Evolutionary conservation across 2,329 filamentous ascomycete genomes (phyloP).

Genomic region (Cryphonectria nitschkei): DNA sequence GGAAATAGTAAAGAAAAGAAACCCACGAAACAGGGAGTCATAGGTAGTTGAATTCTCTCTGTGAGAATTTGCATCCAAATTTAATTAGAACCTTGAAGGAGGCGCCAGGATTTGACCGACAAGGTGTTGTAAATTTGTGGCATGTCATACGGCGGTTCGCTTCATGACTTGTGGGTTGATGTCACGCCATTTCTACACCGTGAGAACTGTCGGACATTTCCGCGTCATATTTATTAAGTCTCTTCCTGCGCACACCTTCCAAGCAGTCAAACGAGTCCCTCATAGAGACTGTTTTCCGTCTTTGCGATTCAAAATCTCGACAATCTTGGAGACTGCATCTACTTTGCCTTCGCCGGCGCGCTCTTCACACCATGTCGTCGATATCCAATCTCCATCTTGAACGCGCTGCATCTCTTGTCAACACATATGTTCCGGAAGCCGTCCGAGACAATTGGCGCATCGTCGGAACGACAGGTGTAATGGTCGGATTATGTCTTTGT

Average conservation of each 20-base stretch:
- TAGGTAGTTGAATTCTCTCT: neutral
- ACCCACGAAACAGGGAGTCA: neutral
- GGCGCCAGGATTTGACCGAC: neutral
- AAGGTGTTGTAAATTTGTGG: neutral
- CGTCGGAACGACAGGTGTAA: constrained; percentile 20
- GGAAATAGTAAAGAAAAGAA: neutral
- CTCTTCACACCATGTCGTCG: neutral
- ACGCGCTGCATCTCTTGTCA: constrained; percentile 15
- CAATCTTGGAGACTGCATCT: neutral
- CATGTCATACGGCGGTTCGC: neutral
- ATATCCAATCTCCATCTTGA: constrained; percentile 19
- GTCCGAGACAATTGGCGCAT: constrained; percentile 25
- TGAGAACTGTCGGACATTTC: neutral
- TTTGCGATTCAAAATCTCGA: neutral
- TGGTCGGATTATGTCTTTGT: constrained; percentile 20
- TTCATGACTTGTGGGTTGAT: constrained; percentile 9
- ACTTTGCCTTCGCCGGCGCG: neutral
- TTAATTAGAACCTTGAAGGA: neutral
- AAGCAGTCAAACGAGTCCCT: neutral
- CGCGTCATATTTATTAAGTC: neutral
- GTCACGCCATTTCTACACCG: constrained; percentile 7
- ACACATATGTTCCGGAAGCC: constrained; percentile 19
- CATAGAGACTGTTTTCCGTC: neutral
- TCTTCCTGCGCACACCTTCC: neutral
- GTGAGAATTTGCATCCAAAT: neutral